Evolutionary conservation across 179 eudicot species (phyloP).

Genomic region (Corrigiola litoralis): DNA sequence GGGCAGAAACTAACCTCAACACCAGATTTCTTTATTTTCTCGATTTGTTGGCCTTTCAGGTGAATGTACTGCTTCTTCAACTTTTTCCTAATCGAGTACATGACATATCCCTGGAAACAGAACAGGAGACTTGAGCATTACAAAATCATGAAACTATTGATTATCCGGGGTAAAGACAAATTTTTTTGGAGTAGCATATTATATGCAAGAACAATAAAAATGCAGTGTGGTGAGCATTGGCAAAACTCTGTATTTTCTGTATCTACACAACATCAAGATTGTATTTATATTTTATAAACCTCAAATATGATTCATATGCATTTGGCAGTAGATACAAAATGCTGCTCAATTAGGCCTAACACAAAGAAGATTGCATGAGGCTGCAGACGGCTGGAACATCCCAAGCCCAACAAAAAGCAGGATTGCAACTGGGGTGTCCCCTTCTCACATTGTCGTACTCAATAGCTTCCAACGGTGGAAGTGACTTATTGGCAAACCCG

Average conservation of each 20-base stretch:
- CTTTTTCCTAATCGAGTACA: constrained; percentile 86
- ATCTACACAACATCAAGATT: no score
- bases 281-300: no score
- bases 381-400: not conserved
- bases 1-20: constrained; percentile 50
- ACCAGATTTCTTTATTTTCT: constrained; percentile 91
- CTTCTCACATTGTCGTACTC: not conserved
- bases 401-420: not conserved
- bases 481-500: not conserved
- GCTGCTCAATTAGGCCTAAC: no score
- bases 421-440: not conserved
- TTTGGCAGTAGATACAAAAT: no score
- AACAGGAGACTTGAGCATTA: not conserved
- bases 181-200: not conserved
- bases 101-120: constrained; percentile 76
- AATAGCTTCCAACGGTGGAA: not conserved
- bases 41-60: constrained; percentile 82
- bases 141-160: not conserved
- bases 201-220: not conserved
- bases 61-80: constrained; percentile 83
- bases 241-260: no score
- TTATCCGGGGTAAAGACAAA: not conserved
- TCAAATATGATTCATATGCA: no score
- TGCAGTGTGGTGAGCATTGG: no score
- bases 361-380: not conserved